Evolutionary conservation across 352 stramenopile species (phyloP).

Genomic region (Globisporangium spinosum): DNA sequence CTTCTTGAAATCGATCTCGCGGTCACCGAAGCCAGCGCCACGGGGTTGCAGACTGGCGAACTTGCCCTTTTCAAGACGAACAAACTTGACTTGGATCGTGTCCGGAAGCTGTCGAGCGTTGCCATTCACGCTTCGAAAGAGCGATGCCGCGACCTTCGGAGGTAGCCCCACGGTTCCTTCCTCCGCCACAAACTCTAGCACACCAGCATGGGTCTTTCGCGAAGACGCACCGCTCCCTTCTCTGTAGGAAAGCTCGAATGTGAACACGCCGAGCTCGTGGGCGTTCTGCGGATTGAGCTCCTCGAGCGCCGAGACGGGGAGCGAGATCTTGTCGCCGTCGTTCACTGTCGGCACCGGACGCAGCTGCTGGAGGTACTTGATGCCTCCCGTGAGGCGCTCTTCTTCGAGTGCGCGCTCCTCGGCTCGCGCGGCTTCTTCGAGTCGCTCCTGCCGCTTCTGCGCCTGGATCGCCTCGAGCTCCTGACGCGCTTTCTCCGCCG

Average conservation of each 20-base stretch:
- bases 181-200: conserved; percentile 76
- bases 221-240: conserved; percentile 17
- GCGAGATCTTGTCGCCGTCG: conserved; percentile 75
- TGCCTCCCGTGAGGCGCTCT: conserved; percentile 65
- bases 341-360: conserved; percentile 36
- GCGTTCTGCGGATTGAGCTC: conserved; percentile 74
- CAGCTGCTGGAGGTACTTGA: conserved; percentile 55
- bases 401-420: conserved; percentile 61
- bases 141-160: conserved; percentile 68
- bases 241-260: conserved; percentile 64
- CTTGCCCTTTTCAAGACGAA: conserved; percentile 67
- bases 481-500: conserved; percentile 34
- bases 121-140: conserved; percentile 31
- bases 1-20: conserved; percentile 79
- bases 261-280: conserved; percentile 74
- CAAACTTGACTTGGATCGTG: conserved; percentile 58
- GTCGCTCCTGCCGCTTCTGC: conserved; percentile 42
- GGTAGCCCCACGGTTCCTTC: conserved; percentile 76
- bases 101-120: conserved; percentile 21
- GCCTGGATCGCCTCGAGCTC: conserved; percentile 44
- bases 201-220: conserved; percentile 61
- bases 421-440: conserved; percentile 32
- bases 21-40: conserved; percentile 64
- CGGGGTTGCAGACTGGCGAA: conserved; percentile 65
- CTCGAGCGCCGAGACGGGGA: conserved; percentile 73